Conservation (phyloP, 176 grass and related monocot species). For the Rhynchospora pubera region DNA sequence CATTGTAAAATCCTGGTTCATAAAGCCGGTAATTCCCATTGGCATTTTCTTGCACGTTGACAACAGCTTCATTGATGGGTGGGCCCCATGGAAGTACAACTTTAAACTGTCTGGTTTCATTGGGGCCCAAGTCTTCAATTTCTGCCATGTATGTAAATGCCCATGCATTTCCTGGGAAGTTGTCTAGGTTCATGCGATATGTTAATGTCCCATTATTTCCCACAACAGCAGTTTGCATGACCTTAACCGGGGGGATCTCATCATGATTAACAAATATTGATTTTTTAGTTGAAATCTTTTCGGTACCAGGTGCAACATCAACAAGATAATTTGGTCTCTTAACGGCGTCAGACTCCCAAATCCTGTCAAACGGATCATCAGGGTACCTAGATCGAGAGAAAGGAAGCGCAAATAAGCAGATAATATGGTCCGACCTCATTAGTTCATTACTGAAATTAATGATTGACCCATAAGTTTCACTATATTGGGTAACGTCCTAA, state of each 20-base stretch:
- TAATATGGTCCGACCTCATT: neutral
- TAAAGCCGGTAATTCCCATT: constrained; percentile 68
- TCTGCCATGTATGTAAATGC: constrained; percentile 80
- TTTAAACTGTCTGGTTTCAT: constrained; percentile 84
- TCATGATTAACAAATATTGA: constrained; percentile 43
- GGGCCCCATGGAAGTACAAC: constrained; percentile 62
- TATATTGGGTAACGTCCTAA: neutral
- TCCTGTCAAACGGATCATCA: constrained; percentile 92
- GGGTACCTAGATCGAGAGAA: constrained; percentile 60
- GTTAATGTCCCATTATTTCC: constrained; percentile 77
- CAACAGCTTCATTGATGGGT: constrained; percentile 50
- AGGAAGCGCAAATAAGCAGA: neutral
- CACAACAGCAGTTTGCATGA: constrained; percentile 94
- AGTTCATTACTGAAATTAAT: neutral
- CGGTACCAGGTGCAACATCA: constrained; percentile 79
- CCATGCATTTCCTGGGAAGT: constrained; percentile 89
- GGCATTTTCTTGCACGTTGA: constrained; percentile 89
- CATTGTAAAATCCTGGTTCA: constrained; percentile 64
- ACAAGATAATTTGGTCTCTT: constrained; percentile 75
- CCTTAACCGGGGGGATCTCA: constrained; percentile 64
- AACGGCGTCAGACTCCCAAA: constrained; percentile 80
- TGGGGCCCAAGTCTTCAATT: constrained; percentile 61
- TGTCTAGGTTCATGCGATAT: constrained; percentile 72
- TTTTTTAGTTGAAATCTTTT: constrained; percentile 56
- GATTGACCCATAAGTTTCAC: neutral